Evolutionary conservation across 768 basidiomycete genomes (phyloP).

Genomic region (Lentinula boryana): DNA sequence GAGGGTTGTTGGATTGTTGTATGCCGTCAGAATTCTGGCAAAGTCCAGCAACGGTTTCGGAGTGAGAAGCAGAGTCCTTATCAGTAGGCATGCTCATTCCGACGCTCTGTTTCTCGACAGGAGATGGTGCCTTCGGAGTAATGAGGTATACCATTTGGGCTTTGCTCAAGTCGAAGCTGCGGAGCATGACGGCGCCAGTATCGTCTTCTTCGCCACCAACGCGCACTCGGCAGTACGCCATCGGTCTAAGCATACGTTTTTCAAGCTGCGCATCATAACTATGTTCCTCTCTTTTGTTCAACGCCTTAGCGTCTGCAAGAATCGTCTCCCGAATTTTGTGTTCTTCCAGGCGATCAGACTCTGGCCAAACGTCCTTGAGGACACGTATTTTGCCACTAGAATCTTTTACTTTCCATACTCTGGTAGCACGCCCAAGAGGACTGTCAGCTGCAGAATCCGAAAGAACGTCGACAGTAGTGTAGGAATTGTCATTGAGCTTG

Average conservation of each 20-base stretch:
- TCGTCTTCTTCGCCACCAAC: background rate
- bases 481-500: background rate
- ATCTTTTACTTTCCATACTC: background rate
- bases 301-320: background rate
- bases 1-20: background rate
- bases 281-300: background rate
- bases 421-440: background rate
- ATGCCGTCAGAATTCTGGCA: background rate
- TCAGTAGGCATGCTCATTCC: background rate
- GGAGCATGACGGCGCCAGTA: background rate
- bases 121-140: background rate
- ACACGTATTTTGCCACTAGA: background rate
- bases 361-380: background rate
- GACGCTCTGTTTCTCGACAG: background rate
- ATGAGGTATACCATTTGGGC: background rate
- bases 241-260: background rate
- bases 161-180: background rate
- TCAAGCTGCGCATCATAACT: too few species aligned
- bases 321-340: background rate
- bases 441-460: background rate
- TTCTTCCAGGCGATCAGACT: background rate
- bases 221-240: background rate
- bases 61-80: background rate
- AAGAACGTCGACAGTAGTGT: background rate
- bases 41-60: background rate